Evolutionary conservation across 2,329 filamentous ascomycete genomes (phyloP), one percentile per base, ranked within the genome.

Genomic region (Didymella glomerata): DNA sequence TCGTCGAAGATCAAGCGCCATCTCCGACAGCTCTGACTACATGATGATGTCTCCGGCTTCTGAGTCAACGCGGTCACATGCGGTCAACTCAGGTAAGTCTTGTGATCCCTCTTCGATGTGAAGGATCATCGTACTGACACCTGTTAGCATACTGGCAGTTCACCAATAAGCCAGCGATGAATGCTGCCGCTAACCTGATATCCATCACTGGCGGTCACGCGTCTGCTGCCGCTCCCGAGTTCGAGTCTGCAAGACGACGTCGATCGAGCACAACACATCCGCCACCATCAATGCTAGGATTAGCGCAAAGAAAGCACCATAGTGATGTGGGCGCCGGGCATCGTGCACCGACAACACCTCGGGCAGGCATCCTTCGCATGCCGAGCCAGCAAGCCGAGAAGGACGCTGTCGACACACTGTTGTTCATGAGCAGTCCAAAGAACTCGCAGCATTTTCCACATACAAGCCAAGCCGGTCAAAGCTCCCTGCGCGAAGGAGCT

Each of bases 371-470:
- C 16, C 78, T 90, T 4, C 87, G 88, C 61, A 90, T 89, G 28
- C 88, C 88, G 0, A 88, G 88, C 55, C 88, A 91, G 63, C 85
- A 90, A 61, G 82, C 81, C 50, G 91, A 95, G 71, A 90, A 93
- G 70, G 91, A 94, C 68, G 91, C 91, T 6, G 87, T 94, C 46
- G 91, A 93, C 71, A 90, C 90, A 0, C 78, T 95, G 24, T 81
- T 94, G 25, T 93, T 93, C 70, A 90, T 95, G 87, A 92, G 90
- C 69, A 91, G 89, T 62, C 90, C 90, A 0, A 88, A 88, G 16
- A 90, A 91, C 74, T 89, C 89, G 1, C 63, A 69, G 42, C 66
- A 71, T 24, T 61, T 73, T 7, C 63, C 74, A 28, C 67, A 73
- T 7, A 62, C 54, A n/a, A 70, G 60, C 30, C 66, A 67, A 28